Evolutionary conservation across 176 grass and related monocot species (phyloP), one percentile per base, ranked within the genome.

Genomic region (Stipa capillata): DNA sequence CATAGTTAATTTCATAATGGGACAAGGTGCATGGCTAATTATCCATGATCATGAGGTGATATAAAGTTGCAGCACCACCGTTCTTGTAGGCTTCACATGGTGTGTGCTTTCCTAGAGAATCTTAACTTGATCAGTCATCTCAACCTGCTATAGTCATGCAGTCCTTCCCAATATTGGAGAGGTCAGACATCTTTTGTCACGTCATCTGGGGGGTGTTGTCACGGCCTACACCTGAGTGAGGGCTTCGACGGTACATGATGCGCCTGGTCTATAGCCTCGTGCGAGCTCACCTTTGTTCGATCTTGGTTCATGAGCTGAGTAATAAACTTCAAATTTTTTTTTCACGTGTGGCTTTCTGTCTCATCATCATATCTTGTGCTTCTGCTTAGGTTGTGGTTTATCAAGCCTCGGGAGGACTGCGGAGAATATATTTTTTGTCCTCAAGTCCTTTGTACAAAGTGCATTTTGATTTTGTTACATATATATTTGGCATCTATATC

Each of bases 91-190:
- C 41, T 52, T 84, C 81, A 77, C 82, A 64, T 85, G 82, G 53
- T 60, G 76, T 24, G 49, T 57, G 70, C 87, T 43, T 84, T 85
- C 44, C 54, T 70, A 39, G 77, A 51, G 82, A 89, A 89, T 89
- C 82, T 62, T 23, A 44, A 68, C n/a, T 36, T 47, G 82, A 85
- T 85, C 53, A 7, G 71, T 89, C 82, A 55, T 76, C 44, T 89
- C 86, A 59, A 25, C 53, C 59, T 80, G 82, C 77, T 51, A 4
- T 58, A 43, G 32, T 6, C 52, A 55, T 57, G 80, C 79, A 48
- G 27, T 28, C 41, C 16, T 6, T 58, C 40, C 40, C n/a, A 41
- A 58, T 83, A 79, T 34, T 61, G 47, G 69, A 45, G 10, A 16
- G 45, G 76, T 51, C 53, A 42, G 81, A 29, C 60, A 28, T 66